Evolutionary conservation across 2,329 filamentous ascomycete species (phyloP).

Genomic region (Pseudogymnoascus destructans): DNA sequence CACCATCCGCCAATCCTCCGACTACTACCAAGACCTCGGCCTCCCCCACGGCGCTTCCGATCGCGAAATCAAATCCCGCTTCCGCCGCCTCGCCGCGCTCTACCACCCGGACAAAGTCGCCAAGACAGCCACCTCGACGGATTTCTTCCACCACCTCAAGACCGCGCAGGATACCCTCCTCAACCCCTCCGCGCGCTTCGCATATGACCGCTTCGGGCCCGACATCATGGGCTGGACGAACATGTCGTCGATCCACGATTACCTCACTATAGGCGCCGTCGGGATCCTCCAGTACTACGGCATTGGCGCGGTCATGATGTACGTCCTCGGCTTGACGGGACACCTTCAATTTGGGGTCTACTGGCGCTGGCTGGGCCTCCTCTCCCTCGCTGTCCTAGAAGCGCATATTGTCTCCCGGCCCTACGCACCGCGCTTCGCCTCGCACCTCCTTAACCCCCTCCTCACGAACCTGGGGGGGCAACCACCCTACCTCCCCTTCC

Average conservation of each 20-base stretch:
- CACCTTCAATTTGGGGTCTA: constrained; percentile 55
- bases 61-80: constrained; percentile 67
- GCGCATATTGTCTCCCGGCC: constrained; percentile 43
- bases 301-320: constrained; percentile 42
- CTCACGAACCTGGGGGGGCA: constrained; percentile 30
- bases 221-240: constrained; percentile 52
- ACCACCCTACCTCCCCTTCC: constrained; percentile 68
- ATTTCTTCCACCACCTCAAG: constrained; percentile 71
- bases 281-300: constrained; percentile 48
- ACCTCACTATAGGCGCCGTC: constrained; percentile 53
- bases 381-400: constrained; percentile 43
- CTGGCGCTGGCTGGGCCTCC: constrained; percentile 49
- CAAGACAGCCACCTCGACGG: constrained; percentile 21
- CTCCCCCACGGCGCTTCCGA: constrained; percentile 58
- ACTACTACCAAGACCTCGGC: constrained; percentile 69
- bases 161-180: constrained; percentile 68
- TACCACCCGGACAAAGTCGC: constrained; percentile 73
- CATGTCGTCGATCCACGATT: constrained; percentile 60
- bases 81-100: constrained; percentile 59
- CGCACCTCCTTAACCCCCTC: constrained; percentile 33
- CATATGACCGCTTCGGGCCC: constrained; percentile 80
- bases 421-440: constrained; percentile 34
- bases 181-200: constrained; percentile 66
- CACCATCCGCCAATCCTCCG: constrained; percentile 54
- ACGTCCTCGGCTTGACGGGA: constrained; percentile 49